Evolutionary conservation across 2,329 filamentous ascomycete species (phyloP).

Genomic region (Paramyrothecium roridum): DNA sequence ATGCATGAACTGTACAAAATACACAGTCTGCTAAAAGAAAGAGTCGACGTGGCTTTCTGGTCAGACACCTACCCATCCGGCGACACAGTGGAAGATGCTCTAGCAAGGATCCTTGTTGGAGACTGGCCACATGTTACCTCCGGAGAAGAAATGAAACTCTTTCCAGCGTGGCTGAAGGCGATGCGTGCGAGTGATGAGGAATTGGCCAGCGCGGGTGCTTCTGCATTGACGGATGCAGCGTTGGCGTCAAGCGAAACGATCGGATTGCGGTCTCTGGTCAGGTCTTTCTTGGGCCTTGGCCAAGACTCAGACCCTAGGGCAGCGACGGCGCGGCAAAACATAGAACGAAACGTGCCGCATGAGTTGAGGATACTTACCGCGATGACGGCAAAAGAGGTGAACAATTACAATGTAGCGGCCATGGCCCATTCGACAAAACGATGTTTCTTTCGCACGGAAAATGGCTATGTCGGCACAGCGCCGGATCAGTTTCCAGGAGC

Average conservation of each 20-base stretch:
- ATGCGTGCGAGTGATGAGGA: background rate
- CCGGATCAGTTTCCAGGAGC: background rate
- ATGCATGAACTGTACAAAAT: background rate
- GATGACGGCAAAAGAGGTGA: background rate
- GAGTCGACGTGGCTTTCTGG: background rate
- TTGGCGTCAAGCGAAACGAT: background rate
- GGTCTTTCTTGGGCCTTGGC: background rate
- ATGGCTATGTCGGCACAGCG: background rate
- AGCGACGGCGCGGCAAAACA: background rate
- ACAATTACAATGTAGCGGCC: background rate
- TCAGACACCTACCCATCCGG: background rate
- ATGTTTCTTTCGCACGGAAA: background rate
- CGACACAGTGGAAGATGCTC: background rate
- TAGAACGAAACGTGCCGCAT: background rate
- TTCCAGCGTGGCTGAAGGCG: background rate
- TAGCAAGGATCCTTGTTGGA: background rate
- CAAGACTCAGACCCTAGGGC: background rate
- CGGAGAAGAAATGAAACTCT: background rate
- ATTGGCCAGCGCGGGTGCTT: background rate
- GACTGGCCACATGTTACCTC: background rate
- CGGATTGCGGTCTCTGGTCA: background rate
- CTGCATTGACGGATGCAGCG: background rate
- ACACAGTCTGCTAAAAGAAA: background rate
- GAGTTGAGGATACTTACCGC: background rate
- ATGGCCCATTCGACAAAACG: background rate